These are phyloP conservation scores for Annulohypoxylon stygium DNA, from an alignment of 495 filamentous ascomycete species.

Conservation along the genomic window DNA sequence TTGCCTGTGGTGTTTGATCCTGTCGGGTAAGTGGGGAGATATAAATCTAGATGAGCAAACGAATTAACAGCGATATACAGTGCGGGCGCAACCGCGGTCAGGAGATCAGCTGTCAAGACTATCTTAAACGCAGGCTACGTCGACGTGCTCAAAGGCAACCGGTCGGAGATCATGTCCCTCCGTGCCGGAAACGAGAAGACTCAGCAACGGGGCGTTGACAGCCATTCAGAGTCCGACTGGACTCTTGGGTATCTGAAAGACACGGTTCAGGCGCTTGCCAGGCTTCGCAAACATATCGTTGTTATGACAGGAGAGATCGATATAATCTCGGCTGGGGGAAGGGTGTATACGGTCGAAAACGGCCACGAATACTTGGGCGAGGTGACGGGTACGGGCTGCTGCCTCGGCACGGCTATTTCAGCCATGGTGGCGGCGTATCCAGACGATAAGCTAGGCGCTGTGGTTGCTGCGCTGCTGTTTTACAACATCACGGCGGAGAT, in stretches of 20 bases:
- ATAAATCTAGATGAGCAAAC: neutral
- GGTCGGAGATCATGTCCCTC: conserved; percentile 86
- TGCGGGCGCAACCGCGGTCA: conserved; percentile 82
- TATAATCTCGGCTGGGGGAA: conserved; percentile 79
- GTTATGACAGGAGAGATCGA: conserved; percentile 87
- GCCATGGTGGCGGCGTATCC: conserved; percentile 73
- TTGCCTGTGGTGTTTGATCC: conserved; percentile 89
- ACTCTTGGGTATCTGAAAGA: conserved; percentile 66
- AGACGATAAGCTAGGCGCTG: conserved; percentile 74
- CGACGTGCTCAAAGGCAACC: conserved; percentile 94
- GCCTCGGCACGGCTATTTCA: conserved; percentile 83
- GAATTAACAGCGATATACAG: conserved; percentile 39
- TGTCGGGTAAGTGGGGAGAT: conserved; percentile 69
- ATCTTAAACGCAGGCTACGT: conserved; percentile 83
- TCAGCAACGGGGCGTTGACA: conserved; percentile 93
- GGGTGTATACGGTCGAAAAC: conserved; percentile 76
- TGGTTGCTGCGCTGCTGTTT: conserved; percentile 76
- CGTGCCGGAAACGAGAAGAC: conserved; percentile 67
- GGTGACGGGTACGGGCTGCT: conserved; percentile 91
- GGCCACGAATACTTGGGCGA: conserved; percentile 82
- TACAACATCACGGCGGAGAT: conserved; percentile 90
- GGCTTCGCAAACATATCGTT: conserved; percentile 77
- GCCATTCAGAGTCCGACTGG: conserved; percentile 68
- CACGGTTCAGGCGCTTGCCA: conserved; percentile 74
- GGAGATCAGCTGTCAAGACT: conserved; percentile 75